These are phyloP conservation scores for Aspergillus pseudoterreus DNA, from an alignment of 2,329 filamentous ascomycete species.

Conservation along the genomic window DNA sequence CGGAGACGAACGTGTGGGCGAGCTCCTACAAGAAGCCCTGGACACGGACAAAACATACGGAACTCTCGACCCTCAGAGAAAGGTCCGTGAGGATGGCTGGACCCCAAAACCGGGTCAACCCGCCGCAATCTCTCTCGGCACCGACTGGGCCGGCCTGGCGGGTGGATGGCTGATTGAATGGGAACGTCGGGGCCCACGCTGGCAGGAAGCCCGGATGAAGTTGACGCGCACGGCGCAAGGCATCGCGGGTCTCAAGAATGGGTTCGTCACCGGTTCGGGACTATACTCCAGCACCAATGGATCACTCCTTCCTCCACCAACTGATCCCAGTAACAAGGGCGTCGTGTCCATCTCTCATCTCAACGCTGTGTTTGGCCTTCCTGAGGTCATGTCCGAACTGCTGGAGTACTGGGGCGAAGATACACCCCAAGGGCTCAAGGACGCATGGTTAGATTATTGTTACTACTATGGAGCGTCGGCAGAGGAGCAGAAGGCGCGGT, in stretches of 20 bases:
- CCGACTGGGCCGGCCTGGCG: conserved; percentile 58
- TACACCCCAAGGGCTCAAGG: conserved; percentile 48
- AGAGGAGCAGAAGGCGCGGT: conserved; percentile 51
- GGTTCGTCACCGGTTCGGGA: conserved; percentile 56
- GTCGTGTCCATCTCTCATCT: conserved; percentile 54
- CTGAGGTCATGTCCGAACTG: conserved; percentile 56
- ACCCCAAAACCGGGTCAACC: conserved; percentile 41
- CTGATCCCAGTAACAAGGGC: conserved; percentile 52
- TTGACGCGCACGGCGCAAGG: conserved; percentile 49
- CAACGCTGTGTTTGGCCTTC: conserved; percentile 56
- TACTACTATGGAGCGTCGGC: conserved; percentile 52
- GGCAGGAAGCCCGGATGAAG: conserved; percentile 51
- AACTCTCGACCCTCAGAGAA: conserved; percentile 55
- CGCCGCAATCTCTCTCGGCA: conserved; percentile 53
- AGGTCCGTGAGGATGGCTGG: conserved; percentile 54
- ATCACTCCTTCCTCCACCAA: conserved; percentile 50
- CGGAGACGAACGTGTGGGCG: conserved; percentile 54
- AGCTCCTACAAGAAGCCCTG: conserved; percentile 50
- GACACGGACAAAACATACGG: conserved; percentile 53
- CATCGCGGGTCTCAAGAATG: conserved; percentile 54
- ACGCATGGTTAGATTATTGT: conserved; percentile 59
- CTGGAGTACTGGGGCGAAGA: conserved; percentile 48
- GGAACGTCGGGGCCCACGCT: conserved; percentile 54
- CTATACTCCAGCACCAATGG: conserved; percentile 51
- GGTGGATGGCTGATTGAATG: conserved; percentile 58